Base-by-base conservation (phyloP, 257 asterid genomes). In the Solanum chaucha region DNA sequence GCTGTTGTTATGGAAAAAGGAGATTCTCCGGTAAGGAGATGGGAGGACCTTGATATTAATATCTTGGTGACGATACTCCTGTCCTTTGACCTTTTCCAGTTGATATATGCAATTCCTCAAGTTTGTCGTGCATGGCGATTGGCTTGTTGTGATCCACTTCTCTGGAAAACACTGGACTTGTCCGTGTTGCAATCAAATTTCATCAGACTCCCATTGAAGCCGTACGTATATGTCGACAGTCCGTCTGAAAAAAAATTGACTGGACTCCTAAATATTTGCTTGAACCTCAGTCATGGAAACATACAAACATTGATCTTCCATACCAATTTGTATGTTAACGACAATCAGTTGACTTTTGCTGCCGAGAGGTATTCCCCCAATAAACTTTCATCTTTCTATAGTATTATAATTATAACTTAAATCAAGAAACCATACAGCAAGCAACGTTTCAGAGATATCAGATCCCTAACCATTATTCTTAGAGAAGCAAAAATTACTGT, bases 1-100 rank as follows among this genome's bases (percentile, higher is more conserved):
- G 87, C 68, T 87, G 19, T 61, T 41, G 87, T 84, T 55, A 95
- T 94, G 98, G 97, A 93, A 41, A 94, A 90, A 11, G 72, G 78
- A 3, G 86, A 85, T 84, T 83, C 80, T 55, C 82, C 38, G 41
- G 87, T 51, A 82, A 91, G 93, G 88, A 90, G 87, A 90, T 94
- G 98, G 98, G 94, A 93, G 90, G 95, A 96, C 86, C 90, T 96
- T 93, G 94, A n/a, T n/a, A n/a, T n/a, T n/a, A n/a, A n/a, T n/a
- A n/a, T n/a, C n/a, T n/a, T n/a, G n/a, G n/a, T n/a, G 73, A 93
- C 59, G 92, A 91, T 96, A 89, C 92, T 96, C 87, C 93, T 89
- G 91, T 87, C 86, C 13, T 88, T 92, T 51, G 84, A 92, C 90
- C 90, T 94, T 51, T 83, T 92, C 20, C 91, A 92, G 89, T 89